These are phyloP conservation scores for Phialophora tarda DNA, from an alignment of 2,329 filamentous ascomycete genomes.

Conservation along the genomic window DNA sequence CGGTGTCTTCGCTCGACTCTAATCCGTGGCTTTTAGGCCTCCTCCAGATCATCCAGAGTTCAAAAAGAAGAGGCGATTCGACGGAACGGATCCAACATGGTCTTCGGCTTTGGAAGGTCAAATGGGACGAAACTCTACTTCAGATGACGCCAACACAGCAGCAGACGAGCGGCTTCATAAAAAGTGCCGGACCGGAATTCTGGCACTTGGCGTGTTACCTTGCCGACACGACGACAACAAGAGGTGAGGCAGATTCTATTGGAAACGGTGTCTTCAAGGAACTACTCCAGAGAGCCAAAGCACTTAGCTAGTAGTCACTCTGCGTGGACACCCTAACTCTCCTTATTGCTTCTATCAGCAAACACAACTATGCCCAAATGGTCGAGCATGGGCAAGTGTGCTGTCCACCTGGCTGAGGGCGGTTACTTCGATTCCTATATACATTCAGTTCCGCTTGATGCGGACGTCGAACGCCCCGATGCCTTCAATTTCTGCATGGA, in stretches of 20 bases:
- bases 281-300: not conserved
- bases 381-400: too few species aligned
- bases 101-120: slow-evolving; percentile 2
- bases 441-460: slow-evolving; percentile 5
- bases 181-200: not conserved
- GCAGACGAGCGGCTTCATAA: not conserved
- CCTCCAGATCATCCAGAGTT: slow-evolving; percentile 1
- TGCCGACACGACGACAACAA: too few species aligned
- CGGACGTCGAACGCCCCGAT: slow-evolving; percentile 14
- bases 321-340: too few species aligned
- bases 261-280: not conserved
- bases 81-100: not conserved
- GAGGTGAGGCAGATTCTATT: too few species aligned
- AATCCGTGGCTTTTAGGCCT: not conserved
- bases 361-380: too few species aligned
- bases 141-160: not conserved
- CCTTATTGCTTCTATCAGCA: too few species aligned
- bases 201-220: slow-evolving; percentile 5
- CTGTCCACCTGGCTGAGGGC: not conserved
- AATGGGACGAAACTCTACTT: not conserved
- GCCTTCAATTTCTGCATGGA: slow-evolving; percentile 18
- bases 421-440: not conserved
- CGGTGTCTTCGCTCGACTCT: not conserved
- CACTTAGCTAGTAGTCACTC: not conserved
- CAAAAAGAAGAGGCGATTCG: not conserved